phyloP scores from a whole-genome alignment of 768 basidiomycete genomes.

The Strobilomyces confusus region DNA sequence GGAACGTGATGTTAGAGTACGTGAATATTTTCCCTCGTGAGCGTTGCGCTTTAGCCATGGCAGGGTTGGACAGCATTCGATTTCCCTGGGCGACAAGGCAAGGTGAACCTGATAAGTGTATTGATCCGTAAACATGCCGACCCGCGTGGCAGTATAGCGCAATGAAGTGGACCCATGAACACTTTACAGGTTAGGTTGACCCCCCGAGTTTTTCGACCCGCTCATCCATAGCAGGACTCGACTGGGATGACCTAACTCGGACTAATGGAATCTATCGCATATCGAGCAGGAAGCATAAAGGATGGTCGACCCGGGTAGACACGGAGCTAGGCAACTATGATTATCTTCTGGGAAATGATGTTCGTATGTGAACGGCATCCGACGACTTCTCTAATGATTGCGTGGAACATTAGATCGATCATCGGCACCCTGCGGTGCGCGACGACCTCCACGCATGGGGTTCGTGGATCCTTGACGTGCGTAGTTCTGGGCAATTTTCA shows the following conservation, averaged over 20 bases:
- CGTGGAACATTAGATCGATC: slow-evolving; percentile 58
- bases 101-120: slow-evolving; percentile 41
- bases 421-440: slow-evolving; percentile 76
- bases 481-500: neutral
- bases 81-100: slow-evolving; percentile 70
- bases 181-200: slow-evolving; percentile 64
- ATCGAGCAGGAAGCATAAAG: slow-evolving; percentile 57
- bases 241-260: slow-evolving; percentile 72
- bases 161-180: slow-evolving; percentile 70
- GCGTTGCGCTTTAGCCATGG: neutral
- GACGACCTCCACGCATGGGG: slow-evolving; percentile 77
- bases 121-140: slow-evolving; percentile 1
- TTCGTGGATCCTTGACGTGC: slow-evolving; percentile 63
- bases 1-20: slow-evolving; percentile 63
- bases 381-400: slow-evolving; percentile 6
- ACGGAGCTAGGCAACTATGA: slow-evolving; percentile 86
- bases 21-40: slow-evolving; percentile 4
- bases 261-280: slow-evolving; percentile 72
- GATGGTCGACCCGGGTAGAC: slow-evolving; percentile 82
- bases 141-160: slow-evolving; percentile 54
- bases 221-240: slow-evolving; percentile 51
- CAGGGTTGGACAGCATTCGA: slow-evolving; percentile 87
- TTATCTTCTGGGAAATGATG: slow-evolving; percentile 73
- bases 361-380: slow-evolving; percentile 29
- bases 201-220: neutral